A percentile compares a stretch with the other conserved stretches of the same genome.
phyloP scores from a whole-genome alignment of 2,329 filamentous ascomycete genomes.

The Drechslerella coelobrocha region DNA sequence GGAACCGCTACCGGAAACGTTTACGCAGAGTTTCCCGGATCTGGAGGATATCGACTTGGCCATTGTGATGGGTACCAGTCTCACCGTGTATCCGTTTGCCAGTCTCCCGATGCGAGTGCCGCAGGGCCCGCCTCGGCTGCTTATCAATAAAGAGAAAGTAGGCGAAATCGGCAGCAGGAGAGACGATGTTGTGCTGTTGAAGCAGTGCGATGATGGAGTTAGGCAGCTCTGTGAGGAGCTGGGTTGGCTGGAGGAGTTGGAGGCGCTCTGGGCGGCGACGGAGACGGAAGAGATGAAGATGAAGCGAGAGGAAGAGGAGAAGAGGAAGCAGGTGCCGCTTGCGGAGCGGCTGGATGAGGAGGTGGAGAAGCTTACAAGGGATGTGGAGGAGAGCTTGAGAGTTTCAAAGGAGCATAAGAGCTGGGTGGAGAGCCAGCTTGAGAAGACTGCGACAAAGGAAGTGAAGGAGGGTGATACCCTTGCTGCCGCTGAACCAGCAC shows the following conservation, averaged over 20 bases:
- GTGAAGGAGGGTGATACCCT: not conserved
- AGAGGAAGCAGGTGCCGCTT: slow-evolving; percentile 27
- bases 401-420: slow-evolving; percentile 35
- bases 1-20: slow-evolving; percentile 71
- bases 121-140: slow-evolving; percentile 72
- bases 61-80: slow-evolving; percentile 86
- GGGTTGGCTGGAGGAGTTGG: slow-evolving; percentile 85
- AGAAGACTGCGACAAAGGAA: slow-evolving; percentile 18
- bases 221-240: slow-evolving; percentile 77
- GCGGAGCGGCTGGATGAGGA: slow-evolving; percentile 56
- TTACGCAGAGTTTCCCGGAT: slow-evolving; percentile 67
- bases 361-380: slow-evolving; percentile 57
- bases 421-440: slow-evolving; percentile 30
- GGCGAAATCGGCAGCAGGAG: slow-evolving; percentile 76
- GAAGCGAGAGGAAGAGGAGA: slow-evolving; percentile 35
- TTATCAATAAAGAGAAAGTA: slow-evolving; percentile 87
- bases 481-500: slow-evolving; percentile 4
- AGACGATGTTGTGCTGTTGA: slow-evolving; percentile 85
- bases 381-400: slow-evolving; percentile 56
- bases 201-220: slow-evolving; percentile 83
- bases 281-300: slow-evolving; percentile 64
- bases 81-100: slow-evolving; percentile 88
- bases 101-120: slow-evolving; percentile 72
- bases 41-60: slow-evolving; percentile 73
- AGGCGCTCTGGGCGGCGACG: slow-evolving; percentile 69